Conservation (phyloP, 2,329 filamentous ascomycete genomes). For the Ophiobolus disseminans region DNA sequence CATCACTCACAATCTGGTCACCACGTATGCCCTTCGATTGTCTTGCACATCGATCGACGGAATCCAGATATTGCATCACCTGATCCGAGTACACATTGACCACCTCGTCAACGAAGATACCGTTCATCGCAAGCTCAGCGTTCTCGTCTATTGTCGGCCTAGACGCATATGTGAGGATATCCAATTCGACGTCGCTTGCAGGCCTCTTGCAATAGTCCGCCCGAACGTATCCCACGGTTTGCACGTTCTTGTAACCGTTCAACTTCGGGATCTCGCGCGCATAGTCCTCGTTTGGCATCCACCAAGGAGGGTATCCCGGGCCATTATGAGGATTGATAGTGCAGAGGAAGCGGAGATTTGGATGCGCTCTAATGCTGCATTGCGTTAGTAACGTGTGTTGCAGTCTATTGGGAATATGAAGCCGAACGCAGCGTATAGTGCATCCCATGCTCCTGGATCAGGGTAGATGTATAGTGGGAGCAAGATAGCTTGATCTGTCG, state of each 20-base stretch:
- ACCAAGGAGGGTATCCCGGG: conserved; percentile 53
- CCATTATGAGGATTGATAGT: conserved; percentile 58
- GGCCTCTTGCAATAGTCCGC: conserved; percentile 54
- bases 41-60: conserved; percentile 23
- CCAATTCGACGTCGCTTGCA: conserved; percentile 33
- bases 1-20: conserved; percentile 16
- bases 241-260: conserved; percentile 54
- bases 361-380: conserved; percentile 35
- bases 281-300: conserved; percentile 56
- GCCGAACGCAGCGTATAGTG: conserved; percentile 56
- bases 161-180: conserved; percentile 56
- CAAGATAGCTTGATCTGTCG: no score
- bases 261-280: conserved; percentile 53
- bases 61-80: conserved; percentile 27
- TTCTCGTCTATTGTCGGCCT: conserved; percentile 44
- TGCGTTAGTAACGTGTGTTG: background rate
- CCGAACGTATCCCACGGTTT: conserved; percentile 59
- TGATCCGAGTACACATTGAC: conserved; percentile 39
- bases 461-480: conserved; percentile 62
- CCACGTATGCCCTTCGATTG: conserved; percentile 8
- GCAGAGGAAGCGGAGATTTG: conserved; percentile 57
- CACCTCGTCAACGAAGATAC: conserved; percentile 62
- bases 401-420: background rate
- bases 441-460: conserved; percentile 55
- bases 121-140: conserved; percentile 50